Base-by-base conservation (phyloP, 352 stramenopile genomes). In the Bremia lactucae region DNA sequence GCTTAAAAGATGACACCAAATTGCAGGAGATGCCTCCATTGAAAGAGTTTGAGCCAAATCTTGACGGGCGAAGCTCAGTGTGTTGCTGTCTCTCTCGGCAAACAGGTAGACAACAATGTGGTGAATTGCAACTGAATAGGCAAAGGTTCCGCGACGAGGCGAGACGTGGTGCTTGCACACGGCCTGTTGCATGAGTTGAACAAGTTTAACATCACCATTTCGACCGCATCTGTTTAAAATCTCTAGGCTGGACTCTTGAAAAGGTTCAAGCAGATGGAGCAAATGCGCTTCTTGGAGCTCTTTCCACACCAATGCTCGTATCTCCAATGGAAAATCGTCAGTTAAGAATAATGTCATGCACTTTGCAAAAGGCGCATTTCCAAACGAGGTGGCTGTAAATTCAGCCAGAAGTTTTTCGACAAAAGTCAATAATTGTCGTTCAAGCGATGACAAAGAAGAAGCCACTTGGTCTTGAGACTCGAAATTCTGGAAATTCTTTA, bases 221-320 rank as follows among this genome's bases (percentile, higher is more conserved):
- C 31, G 43, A 0, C 51, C 70, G 39, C 67, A 83, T n/a, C 67
- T 39, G 6, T 38, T 39, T 18, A 78, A 60, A n/a, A 68, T 57
- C 23, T 58, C 38, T 13, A 19, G 9, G 6, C 38, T 55, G 1
- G 23, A 39, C 2, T 46, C 49, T 28, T 70, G 42, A 24, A 87
- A 76, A 6, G 64, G 51, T 15, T 57, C 46, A 6, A 85, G 66
- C 6, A 54, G 55, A 40, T 83, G 65, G 18, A 87, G 45, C 44
- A 83, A 33, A 22, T 63, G 68, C 9, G 58, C 68, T 13, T 59
- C 68, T 7, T 68, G 45, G 0, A 88, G 53, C 49, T 88, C 75
- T 43, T 80, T 82, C 76, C 76, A 88, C 21, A 86, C 60, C 36
- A 65, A 82, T 29, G 70, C 74, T 19, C 72, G 71, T 10, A 83